Base-by-base conservation (phyloP, 2,329 filamentous ascomycete species). In the Furcasterigmium furcatum region DNA sequence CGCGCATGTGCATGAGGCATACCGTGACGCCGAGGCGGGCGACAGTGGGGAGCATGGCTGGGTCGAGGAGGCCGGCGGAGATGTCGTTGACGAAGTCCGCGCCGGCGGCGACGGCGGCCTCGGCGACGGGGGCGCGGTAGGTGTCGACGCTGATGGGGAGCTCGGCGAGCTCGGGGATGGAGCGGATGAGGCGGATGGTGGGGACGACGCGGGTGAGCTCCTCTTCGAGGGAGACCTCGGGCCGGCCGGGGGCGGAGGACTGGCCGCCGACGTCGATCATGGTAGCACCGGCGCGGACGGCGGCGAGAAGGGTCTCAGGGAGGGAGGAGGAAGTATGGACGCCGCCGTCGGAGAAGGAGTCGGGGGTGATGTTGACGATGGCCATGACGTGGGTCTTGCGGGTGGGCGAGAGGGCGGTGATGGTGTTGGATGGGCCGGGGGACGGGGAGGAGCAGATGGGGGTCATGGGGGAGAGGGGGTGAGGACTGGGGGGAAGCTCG, bases 21-120 rank as follows among this genome's bases (percentile, higher is more conserved):
- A 96, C 83, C 3, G 91, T 90, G 56, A 85, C 89, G 29, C 88
- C 85, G 0, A 94, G 77, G 5, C 77, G 73, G 0, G 88, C 92
- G 51, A 92, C 85, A 0, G 88, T 91, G 13, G 82, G 58, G 1
- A 99, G 79, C 91, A 99, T 97, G 1, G 78, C 76, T 0, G 80
- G 70, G 62, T 97, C 94, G 42, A 96, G 73, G 4, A 74, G 61
- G 4, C 94, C 94, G 2, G 86, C 90, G 1, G 90, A 95, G 29
- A 99, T 84, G 64, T 99, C 94, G 68, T 99, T 99, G 68, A 99
- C 82, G 51, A 99, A 87, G 62, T 96, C 85, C 7, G 91, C 92
- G 42, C 94, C 94, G 5, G 85, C 88, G 21, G 73, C 69, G 46
- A 94, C 76, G 16, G 90, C 88, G 18, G 81, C 81, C 56, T 84